phyloP scores from a whole-genome alignment of 1,284 basidiomycete species.

The Fomitopsis pinicola region DNA sequence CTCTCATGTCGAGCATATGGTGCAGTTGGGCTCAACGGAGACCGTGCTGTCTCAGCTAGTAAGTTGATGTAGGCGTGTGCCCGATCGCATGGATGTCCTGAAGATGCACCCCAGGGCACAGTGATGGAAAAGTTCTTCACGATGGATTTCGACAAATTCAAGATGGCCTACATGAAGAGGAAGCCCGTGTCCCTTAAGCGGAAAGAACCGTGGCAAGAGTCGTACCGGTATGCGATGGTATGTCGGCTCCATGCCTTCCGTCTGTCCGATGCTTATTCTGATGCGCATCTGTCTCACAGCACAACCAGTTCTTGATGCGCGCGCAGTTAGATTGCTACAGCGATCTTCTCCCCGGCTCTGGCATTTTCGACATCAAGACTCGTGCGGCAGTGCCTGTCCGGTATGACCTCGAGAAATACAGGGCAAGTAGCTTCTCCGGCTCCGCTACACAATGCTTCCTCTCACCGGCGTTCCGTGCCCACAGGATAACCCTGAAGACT shows the following conservation, averaged over 20 bases:
- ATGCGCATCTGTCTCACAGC: conserved; percentile 36
- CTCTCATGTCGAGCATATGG: conserved; percentile 49
- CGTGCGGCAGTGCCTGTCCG: conserved; percentile 85
- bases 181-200: conserved; percentile 29
- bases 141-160: conserved; percentile 60
- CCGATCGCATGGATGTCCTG: background rate
- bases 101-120: conserved; percentile 55
- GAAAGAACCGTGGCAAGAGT: conserved; percentile 48
- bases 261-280: background rate
- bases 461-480: background rate
- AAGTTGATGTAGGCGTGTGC: conserved; percentile 20
- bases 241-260: conserved; percentile 12
- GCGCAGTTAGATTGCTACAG: conserved; percentile 94
- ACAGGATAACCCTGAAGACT: conserved; percentile 67
- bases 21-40: conserved; percentile 51
- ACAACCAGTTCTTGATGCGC: conserved; percentile 81
- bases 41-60: conserved; percentile 75
- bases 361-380: conserved; percentile 96
- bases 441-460: background rate
- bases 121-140: conserved; percentile 91
- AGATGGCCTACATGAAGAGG: conserved; percentile 47
- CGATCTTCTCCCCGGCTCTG: conserved; percentile 77
- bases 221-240: conserved; percentile 83
- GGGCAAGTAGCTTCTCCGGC: conserved; percentile 35
- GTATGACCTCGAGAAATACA: conserved; percentile 82